These are phyloP conservation scores for Stachybotrys elegans DNA, from an alignment of 2,329 filamentous ascomycete species.

Conservation along the genomic window DNA sequence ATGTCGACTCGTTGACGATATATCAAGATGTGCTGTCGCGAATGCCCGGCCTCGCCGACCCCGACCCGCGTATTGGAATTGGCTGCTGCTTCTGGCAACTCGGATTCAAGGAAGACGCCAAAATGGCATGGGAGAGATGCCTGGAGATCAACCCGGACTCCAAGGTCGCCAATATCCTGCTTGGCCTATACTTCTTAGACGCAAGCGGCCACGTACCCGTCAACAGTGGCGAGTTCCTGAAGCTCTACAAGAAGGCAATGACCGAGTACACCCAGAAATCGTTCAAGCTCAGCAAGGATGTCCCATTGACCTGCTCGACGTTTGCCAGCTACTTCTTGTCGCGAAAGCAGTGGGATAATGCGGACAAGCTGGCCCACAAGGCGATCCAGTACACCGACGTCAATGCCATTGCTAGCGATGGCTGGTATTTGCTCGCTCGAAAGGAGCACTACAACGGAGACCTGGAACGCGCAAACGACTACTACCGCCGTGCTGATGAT, in stretches of 20 bases:
- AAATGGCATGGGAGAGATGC: slow-evolving; percentile 81
- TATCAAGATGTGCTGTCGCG: slow-evolving; percentile 86
- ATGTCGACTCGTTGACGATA: slow-evolving; percentile 71
- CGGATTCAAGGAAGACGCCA: slow-evolving; percentile 89
- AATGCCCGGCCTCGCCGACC: slow-evolving; percentile 83
- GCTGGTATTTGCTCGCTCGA: slow-evolving; percentile 89
- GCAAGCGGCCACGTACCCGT: slow-evolving; percentile 77
- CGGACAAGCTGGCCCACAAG: slow-evolving; percentile 82
- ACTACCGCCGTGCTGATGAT: slow-evolving; percentile 85
- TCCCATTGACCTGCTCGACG: slow-evolving; percentile 82
- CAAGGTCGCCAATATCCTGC: slow-evolving; percentile 83
- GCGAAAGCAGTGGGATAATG: slow-evolving; percentile 72
- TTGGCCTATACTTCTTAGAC: slow-evolving; percentile 87
- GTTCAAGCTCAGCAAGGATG: slow-evolving; percentile 88
- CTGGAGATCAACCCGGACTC: slow-evolving; percentile 77
- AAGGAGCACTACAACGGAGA: slow-evolving; percentile 86
- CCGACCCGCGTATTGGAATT: slow-evolving; percentile 92
- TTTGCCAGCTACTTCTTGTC: slow-evolving; percentile 89
- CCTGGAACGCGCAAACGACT: slow-evolving; percentile 70
- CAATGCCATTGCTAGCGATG: slow-evolving; percentile 93
- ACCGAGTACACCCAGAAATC: slow-evolving; percentile 90
- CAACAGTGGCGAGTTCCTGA: slow-evolving; percentile 78
- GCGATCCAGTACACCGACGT: slow-evolving; percentile 95
- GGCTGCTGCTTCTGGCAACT: slow-evolving; percentile 97
- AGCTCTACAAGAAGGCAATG: slow-evolving; percentile 88